These are phyloP conservation scores for Xylaria sp. DNA, from an alignment of 2,329 filamentous ascomycete species.

Conservation along the genomic window DNA sequence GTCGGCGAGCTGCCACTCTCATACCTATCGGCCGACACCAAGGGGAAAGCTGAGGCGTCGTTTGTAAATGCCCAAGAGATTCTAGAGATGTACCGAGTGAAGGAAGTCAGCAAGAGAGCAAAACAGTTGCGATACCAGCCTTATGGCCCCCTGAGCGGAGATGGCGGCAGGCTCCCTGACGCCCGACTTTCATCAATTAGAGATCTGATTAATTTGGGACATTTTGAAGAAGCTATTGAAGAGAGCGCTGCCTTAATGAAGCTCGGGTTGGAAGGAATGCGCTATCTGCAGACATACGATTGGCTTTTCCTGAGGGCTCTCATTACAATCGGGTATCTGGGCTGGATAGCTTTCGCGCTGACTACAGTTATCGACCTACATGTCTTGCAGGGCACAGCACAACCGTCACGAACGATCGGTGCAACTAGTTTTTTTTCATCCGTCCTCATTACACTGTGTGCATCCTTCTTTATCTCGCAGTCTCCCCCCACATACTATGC, in stretches of 20 bases:
- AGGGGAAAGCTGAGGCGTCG: slow-evolving; percentile 85
- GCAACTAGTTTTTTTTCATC: slow-evolving; percentile 78
- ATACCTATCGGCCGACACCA: slow-evolving; percentile 77
- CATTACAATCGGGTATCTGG: slow-evolving; percentile 89
- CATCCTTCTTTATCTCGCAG: slow-evolving; percentile 80
- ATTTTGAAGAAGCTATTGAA: slow-evolving; percentile 81
- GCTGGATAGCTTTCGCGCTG: slow-evolving; percentile 93
- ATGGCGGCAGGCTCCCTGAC: slow-evolving; percentile 69
- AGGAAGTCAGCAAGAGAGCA: slow-evolving; percentile 84
- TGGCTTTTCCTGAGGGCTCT: slow-evolving; percentile 94
- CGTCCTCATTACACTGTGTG: slow-evolving; percentile 77
- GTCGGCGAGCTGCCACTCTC: slow-evolving; percentile 91
- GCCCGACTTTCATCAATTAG: slow-evolving; percentile 75
- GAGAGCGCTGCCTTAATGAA: slow-evolving; percentile 82
- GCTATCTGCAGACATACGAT: slow-evolving; percentile 97
- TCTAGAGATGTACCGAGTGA: slow-evolving; percentile 95
- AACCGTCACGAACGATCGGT: slow-evolving; percentile 69
- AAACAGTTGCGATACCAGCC: slow-evolving; percentile 82
- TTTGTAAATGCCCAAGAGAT: slow-evolving; percentile 88
- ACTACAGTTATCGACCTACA: slow-evolving; percentile 90
- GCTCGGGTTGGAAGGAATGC: slow-evolving; percentile 80
- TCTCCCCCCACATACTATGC: slow-evolving; percentile 88
- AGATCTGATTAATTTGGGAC: slow-evolving; percentile 71
- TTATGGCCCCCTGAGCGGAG: slow-evolving; percentile 75
- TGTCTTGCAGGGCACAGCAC: slow-evolving; percentile 77